These are phyloP conservation scores for Limonium bicolor DNA, from an alignment of 148 eudicot species.

Conservation along the genomic window DNA sequence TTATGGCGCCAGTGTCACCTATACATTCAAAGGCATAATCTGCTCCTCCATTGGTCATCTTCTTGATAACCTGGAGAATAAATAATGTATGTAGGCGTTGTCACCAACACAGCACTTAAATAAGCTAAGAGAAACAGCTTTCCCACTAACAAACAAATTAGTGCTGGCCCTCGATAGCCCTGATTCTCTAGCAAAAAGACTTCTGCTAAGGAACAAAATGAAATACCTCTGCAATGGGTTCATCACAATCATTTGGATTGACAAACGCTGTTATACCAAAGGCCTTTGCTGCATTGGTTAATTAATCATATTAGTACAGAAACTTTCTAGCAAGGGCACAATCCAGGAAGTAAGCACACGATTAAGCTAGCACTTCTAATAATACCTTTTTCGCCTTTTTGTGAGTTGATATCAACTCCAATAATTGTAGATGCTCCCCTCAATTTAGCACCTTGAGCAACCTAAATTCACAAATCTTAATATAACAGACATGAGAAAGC, in stretches of 20 bases:
- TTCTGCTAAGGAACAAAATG: no score
- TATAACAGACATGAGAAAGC: not conserved
- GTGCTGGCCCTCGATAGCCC: no score
- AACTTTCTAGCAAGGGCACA: no score
- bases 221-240: slow-evolving; percentile 76
- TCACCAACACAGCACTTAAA: not conserved
- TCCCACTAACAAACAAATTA: not conserved
- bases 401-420: slow-evolving; percentile 70
- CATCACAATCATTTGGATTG: slow-evolving; percentile 56
- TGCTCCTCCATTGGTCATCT: slow-evolving; percentile 76
- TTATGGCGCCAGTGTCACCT: slow-evolving; percentile 68
- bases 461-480: slow-evolving; percentile 6
- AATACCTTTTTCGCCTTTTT: slow-evolving; percentile 48
- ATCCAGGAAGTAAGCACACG: no score
- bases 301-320: no score
- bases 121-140: not conserved
- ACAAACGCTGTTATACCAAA: slow-evolving; percentile 78
- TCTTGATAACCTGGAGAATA: slow-evolving; percentile 69
- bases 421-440: slow-evolving; percentile 78
- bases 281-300: slow-evolving; percentile 56
- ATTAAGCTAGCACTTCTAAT: no score
- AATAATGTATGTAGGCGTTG: no score
- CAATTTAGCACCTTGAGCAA: slow-evolving; percentile 21
- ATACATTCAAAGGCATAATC: slow-evolving; percentile 93
- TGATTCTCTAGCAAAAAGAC: no score